Evolutionary conservation across 257 asterid genomes (phyloP).

Genomic region (Solanum medicagineum): DNA sequence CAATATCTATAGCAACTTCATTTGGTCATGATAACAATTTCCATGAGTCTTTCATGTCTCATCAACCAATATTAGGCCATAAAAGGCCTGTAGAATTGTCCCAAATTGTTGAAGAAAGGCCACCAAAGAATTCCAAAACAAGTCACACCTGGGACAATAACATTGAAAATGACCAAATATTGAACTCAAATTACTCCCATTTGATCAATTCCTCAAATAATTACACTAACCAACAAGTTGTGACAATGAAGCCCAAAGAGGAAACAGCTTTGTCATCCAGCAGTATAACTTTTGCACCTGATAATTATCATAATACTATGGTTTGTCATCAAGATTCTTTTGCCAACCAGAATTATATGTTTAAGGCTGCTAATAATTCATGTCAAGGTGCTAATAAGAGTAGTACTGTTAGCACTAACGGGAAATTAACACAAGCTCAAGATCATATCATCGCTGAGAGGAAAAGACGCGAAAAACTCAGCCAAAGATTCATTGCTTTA

Average conservation of each 20-base stretch:
- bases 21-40: slow-evolving; percentile 14
- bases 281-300: slow-evolving; percentile 17
- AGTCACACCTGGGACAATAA: slow-evolving; percentile 14
- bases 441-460: slow-evolving; percentile 86
- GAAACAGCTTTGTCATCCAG: slow-evolving; percentile 21
- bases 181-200: slow-evolving; percentile 4
- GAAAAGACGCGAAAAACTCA: slow-evolving; percentile 69
- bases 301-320: neutral
- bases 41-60: slow-evolving; percentile 5
- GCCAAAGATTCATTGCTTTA: slow-evolving; percentile 69
- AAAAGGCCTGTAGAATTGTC: slow-evolving; percentile 25
- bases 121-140: slow-evolving; percentile 37
- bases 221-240: slow-evolving; percentile 12
- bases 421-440: slow-evolving; percentile 39
- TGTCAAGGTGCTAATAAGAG: slow-evolving; percentile 29
- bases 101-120: slow-evolving; percentile 12
- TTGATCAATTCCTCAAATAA: slow-evolving; percentile 9
- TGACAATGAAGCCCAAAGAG: slow-evolving; percentile 35
- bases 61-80: slow-evolving; percentile 9
- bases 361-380: slow-evolving; percentile 19
- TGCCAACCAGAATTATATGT: slow-evolving; percentile 19
- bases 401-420: slow-evolving; percentile 2
- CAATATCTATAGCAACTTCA: slow-evolving; percentile 16
- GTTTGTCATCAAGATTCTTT: slow-evolving; percentile 13
- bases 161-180: neutral